A percentile compares a stretch with the other conserved stretches of the same genome.
Evolutionary conservation across 441 rosid genomes (phyloP).

Genomic region (Daphne laureola): DNA sequence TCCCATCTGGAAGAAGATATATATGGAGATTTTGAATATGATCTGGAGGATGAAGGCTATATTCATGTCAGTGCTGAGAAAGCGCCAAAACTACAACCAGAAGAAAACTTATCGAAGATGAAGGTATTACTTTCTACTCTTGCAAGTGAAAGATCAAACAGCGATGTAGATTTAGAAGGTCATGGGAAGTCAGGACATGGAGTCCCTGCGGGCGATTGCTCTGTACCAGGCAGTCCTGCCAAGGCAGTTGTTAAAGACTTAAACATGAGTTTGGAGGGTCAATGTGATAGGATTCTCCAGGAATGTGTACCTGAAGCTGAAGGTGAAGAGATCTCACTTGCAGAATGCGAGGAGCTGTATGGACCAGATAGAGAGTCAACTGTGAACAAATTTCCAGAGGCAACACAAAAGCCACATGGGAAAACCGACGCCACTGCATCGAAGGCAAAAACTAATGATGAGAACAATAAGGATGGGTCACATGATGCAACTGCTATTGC

Average conservation of each 20-base stretch:
- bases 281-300: constrained; percentile 16
- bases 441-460: constrained; percentile 21
- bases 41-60: constrained; percentile 76
- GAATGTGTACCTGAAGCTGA: constrained; percentile 32
- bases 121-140: constrained; percentile 67
- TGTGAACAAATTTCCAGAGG: constrained; percentile 39
- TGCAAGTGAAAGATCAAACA: constrained; percentile 33
- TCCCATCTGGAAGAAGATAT: constrained; percentile 62
- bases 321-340: constrained; percentile 48
- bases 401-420: constrained; percentile 17
- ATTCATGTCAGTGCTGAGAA: constrained; percentile 47
- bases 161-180: constrained; percentile 22
- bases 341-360: constrained; percentile 85
- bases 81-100: constrained; percentile 35
- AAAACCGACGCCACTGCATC: constrained; percentile 15
- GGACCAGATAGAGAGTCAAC: constrained; percentile 84
- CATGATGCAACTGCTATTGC: constrained; percentile 23
- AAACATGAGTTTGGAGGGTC: constrained; percentile 19
- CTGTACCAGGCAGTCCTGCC: constrained; percentile 12
- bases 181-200: constrained; percentile 26
- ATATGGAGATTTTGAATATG: constrained; percentile 85
- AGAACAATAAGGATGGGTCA: constrained; percentile 10
- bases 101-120: constrained; percentile 51
- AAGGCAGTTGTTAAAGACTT: constrained; percentile 17
- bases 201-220: constrained; percentile 18